These are phyloP conservation scores for Leptographium procerum DNA, from an alignment of 2,329 filamentous ascomycete genomes.

Conservation along the genomic window DNA sequence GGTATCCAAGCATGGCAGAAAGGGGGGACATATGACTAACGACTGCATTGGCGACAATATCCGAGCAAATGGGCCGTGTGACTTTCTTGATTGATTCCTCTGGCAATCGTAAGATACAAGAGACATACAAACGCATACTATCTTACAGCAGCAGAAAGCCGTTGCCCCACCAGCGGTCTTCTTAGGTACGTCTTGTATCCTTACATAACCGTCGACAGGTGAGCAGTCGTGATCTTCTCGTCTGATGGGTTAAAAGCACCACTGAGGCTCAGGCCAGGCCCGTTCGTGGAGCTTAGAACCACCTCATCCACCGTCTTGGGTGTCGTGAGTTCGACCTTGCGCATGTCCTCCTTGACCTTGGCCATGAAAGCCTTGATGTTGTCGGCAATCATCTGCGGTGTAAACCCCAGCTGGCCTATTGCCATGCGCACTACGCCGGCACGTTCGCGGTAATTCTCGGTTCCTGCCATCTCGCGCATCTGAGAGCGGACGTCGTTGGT, in stretches of 20 bases:
- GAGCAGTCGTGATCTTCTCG: conserved; percentile 40
- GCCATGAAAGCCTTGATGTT: conserved; percentile 74
- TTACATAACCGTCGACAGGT: conserved; percentile 45
- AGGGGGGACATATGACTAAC: not conserved
- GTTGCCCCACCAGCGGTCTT: not conserved
- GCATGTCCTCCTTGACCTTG: conserved; percentile 67
- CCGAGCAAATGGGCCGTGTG: not conserved
- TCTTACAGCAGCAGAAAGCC: not conserved
- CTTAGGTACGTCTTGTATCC: not conserved
- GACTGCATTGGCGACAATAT: not conserved
- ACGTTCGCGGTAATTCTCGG: conserved; percentile 77
- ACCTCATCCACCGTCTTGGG: conserved; percentile 63
- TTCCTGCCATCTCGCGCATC: conserved; percentile 74
- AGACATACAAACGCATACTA: not conserved
- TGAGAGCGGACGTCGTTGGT: conserved; percentile 65
- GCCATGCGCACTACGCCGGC: conserved; percentile 76
- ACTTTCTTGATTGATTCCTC: not conserved
- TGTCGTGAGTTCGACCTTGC: conserved; percentile 41
- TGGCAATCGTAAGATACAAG: not conserved
- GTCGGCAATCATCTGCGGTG: conserved; percentile 70
- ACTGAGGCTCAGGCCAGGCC: conserved; percentile 76
- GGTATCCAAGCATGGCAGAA: not conserved
- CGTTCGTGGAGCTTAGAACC: conserved; percentile 78
- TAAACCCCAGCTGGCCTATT: conserved; percentile 83
- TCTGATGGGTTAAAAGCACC: conserved; percentile 60